Evolutionary conservation across 495 filamentous ascomycete genomes (phyloP), one percentile per base, ranked within the genome.

Genomic region (Penicillium subrubescens): DNA sequence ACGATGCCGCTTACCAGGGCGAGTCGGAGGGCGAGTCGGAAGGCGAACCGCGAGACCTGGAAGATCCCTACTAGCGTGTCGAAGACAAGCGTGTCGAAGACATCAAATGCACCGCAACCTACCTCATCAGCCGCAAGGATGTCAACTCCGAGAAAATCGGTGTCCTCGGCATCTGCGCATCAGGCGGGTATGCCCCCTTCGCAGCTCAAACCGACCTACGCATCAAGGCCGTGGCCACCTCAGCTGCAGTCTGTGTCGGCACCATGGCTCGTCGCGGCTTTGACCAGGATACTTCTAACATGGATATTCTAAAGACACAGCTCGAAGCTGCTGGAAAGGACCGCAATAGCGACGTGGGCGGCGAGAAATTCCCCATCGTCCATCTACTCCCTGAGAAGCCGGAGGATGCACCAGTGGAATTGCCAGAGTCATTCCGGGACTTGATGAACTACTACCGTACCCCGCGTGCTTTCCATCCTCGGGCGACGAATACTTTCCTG

Each of bases 41-140:
- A 11, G 80, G 79, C 12, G 54, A 71, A 51, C 79, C 79, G 0
- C 74, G 77, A 19, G 51, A 59, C 29, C 70, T 81, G 3, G 80
- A 80, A 61, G 72, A 79, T 64, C 79, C 78, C 3, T 17, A 59
- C 34, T 75, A 79, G 60, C 71, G 77, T 12, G 77, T 66, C n/a
- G 75, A 79, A 61, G 79, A 79, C 41, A 66, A 79, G 60, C 71
- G 77, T 12, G 77, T 66, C n/a, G 75, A 79, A 61, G 79, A 79
- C 41, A 66, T 72, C 59, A 75, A 70, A 43, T 41, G 61, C 25
- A 79, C 78, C 4, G 79, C 80, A 12, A 72, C 64, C 39, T 81
- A 74, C 67, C 70, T 81, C 2, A 44, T 66, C 14, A 71, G 64
- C 3, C 66, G 67, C 6, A 37, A 62, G 14, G 66, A 70, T 4